These are phyloP conservation scores for Macrolepiota dolichaula DNA, from an alignment of 768 basidiomycete species.

Conservation along the genomic window DNA sequence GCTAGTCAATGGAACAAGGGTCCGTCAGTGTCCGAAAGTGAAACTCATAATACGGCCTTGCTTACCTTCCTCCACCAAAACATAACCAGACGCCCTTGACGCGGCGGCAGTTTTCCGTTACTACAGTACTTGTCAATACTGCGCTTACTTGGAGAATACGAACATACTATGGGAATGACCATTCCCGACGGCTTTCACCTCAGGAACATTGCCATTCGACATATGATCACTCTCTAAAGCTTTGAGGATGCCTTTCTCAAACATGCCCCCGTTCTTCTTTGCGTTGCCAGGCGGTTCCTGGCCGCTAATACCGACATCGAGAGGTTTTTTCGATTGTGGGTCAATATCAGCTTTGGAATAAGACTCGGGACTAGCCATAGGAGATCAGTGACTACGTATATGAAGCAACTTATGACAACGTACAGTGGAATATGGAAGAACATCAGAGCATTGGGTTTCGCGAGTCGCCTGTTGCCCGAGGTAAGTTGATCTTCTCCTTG, in stretches of 20 bases:
- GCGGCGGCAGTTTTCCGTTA: slow-evolving; percentile 86
- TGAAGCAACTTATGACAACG: slow-evolving; percentile 21
- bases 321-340: slow-evolving; percentile 48
- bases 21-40: neutral
- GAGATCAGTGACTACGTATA: neutral
- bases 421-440: slow-evolving; percentile 98
- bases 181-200: slow-evolving; percentile 87
- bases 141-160: neutral
- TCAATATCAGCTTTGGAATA: slow-evolving; percentile 70
- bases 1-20: slow-evolving; percentile 26
- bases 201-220: slow-evolving; percentile 43
- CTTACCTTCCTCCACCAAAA: slow-evolving; percentile 83
- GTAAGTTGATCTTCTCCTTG: slow-evolving; percentile 54
- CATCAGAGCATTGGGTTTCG: slow-evolving; percentile 94
- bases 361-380: slow-evolving; percentile 59
- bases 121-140: slow-evolving; percentile 28
- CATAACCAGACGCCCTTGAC: slow-evolving; percentile 88
- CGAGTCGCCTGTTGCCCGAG: slow-evolving; percentile 50
- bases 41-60: slow-evolving; percentile 8
- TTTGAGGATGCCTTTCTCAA: slow-evolving; percentile 73
- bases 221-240: slow-evolving; percentile 70
- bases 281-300: slow-evolving; percentile 60
- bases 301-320: slow-evolving; percentile 68
- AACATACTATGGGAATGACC: slow-evolving; percentile 84
- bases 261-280: slow-evolving; percentile 77